A percentile compares a stretch with the other conserved stretches of the same genome.
These are phyloP conservation scores for Phytophthora parvispora DNA, from an alignment of 352 stramenopile species.

Conservation along the genomic window DNA sequence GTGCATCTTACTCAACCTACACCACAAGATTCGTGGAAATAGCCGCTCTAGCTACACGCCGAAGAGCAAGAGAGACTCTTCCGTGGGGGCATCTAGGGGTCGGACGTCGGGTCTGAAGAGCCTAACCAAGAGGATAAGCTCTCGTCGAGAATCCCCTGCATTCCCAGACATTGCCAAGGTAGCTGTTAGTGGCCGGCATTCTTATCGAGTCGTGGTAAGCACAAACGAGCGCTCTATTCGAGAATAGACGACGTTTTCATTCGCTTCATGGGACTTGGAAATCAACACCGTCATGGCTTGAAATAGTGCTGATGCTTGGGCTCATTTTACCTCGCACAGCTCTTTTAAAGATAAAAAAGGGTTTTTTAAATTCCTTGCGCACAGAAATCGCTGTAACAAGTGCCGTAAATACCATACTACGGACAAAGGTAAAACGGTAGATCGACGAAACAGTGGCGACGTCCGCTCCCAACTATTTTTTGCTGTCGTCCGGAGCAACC, in stretches of 20 bases:
- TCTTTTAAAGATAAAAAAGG: too few species aligned
- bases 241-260: background rate
- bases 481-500: background rate
- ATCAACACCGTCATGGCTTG: too few species aligned
- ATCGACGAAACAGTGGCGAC: too few species aligned
- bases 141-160: background rate
- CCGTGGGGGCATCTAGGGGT: background rate
- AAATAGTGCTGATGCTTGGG: too few species aligned
- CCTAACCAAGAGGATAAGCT: background rate
- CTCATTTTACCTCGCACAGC: too few species aligned
- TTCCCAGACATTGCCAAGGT: background rate
- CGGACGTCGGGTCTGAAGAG: background rate
- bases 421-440: too few species aligned
- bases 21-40: slow-evolving; percentile 2
- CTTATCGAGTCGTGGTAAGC: background rate
- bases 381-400: background rate
- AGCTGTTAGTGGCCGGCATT: background rate
- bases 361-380: background rate
- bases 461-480: too few species aligned
- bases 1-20: slow-evolving; percentile 26
- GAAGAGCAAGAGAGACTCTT: background rate
- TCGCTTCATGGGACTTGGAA: too few species aligned
- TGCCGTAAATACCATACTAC: background rate
- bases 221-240: background rate
- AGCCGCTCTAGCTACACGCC: background rate